Base-by-base conservation (phyloP, 352 stramenopile genomes). In the Saprolegnia diclina region DNA sequence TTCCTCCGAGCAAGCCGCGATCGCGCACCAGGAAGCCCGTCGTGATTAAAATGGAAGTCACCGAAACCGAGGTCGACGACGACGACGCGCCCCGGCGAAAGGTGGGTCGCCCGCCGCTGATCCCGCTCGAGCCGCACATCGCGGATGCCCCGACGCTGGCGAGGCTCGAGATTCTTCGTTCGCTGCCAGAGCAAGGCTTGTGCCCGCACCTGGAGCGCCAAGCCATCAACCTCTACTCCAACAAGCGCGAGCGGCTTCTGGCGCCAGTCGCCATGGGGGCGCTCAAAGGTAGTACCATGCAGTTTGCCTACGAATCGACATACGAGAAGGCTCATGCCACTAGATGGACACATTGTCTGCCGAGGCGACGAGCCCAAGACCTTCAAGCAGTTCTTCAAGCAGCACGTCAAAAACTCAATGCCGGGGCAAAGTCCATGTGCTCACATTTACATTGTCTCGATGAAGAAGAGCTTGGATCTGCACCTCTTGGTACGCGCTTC, bases 181-280 rank as follows among this genome's bases (percentile, higher is more conserved):
- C 13, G 21, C 19, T 45, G 29, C 29, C 37, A 19, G 38, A 69
- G 38, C 16, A 37, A 16, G 37, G 10, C 16, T 21, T 69, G 35
- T 69, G 63, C 24, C 46, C 63, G 13, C 63, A 69, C 50, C 50
- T 69, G 21, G 13, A 61, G n/a, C 21, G 38, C 18, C 5, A 44
- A 40, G 32, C 11, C 22, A 26, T 69, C n/a, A 69, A 21, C n/a
- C 7, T 69, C 18, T 62, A 46, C 50, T 63, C 48, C 11, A 38
- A 21, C 29, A 69, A 69, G 50, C 48, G 63, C 22, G 63, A 69
- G n/a, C 50, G 53, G 22, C 46, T 69, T 46, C 18, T 69, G 26
- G 38, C 42, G 9, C n/a, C 40, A 5, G 32, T 62, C 19, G 22
- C 63, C 29, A 35, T 69, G 11, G 63, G 63, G 7, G n/a, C 35